Evolutionary conservation across 106 monocot species (phyloP), one percentile per base, ranked within the genome.

Genomic region (Vanilla planifolia): DNA sequence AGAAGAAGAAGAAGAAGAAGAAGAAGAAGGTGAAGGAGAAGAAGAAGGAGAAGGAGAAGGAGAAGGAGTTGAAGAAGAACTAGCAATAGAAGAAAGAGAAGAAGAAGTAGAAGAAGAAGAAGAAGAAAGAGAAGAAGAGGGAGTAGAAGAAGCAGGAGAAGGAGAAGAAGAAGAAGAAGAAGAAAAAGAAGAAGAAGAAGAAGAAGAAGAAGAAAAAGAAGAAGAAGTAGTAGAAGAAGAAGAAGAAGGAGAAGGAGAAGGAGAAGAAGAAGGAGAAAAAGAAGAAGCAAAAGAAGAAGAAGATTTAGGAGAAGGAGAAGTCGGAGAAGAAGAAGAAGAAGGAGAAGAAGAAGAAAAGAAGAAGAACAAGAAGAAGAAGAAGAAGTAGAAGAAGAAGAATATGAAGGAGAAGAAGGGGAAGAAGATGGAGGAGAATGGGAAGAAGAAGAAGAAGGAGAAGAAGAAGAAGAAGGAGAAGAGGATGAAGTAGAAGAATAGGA

Each of bases 111-210:
- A 6, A 16, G n/a, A 1, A 43, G 3, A 2, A 1, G 2, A 0
- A 0, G 1, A 43, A 1, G 11, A 10, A 5, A 10, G 5, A 1
- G 0, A 1, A 5, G 0, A 0, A 10, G 2, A 1, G 2, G 2
- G n/a, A 16, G n/a, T 0, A 43, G 43, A 43, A 16, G 0, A 0
- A 5, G 42, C 10, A 11, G 16, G 10, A 43, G 8, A 43, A 10
- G 16, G 42, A 5, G 8, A 2, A 16, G 1, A 16, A 43, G 42
- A 43, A 16, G 16, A 16, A 7, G 8, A 42, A 16, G 16, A 16
- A 3, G 9, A 42, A 8, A 10, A 16, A 4, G 2, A 42, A 16
- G 16, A 10, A 2, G 42, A 42, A 16, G 16, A 8, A 16, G 9
- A 3, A 8, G 7, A 8, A 10, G 2, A 42, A 16, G 7, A 13